Evolutionary conservation across 306 rosid species (phyloP).

Genomic region (Quercus mongolica): DNA sequence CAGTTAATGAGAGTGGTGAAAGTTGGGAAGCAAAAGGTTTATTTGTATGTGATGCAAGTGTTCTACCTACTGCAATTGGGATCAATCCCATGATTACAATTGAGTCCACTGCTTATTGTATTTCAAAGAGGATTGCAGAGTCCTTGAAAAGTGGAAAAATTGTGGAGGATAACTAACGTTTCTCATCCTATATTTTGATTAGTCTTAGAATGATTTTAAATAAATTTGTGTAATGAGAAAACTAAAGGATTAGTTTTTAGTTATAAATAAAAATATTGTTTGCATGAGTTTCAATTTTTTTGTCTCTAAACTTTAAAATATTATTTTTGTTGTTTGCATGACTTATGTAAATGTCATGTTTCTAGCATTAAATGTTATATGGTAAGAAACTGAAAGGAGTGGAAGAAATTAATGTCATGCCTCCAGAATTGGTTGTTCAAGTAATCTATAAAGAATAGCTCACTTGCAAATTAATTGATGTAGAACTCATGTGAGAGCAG

Average conservation of each 20-base stretch:
- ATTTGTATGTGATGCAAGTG: conserved; percentile 84
- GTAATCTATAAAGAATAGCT: too few relatives aligned
- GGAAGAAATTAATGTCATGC: too few relatives aligned
- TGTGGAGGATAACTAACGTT: not conserved
- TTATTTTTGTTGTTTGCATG: too few relatives aligned
- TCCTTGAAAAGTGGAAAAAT: conserved; percentile 31
- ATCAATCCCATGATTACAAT: conserved; percentile 97
- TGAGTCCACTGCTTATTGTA: conserved; percentile 78
- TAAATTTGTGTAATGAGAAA: not conserved
- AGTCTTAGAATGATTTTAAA: not conserved
- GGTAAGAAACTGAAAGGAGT: too few relatives aligned
- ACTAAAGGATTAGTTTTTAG: not conserved
- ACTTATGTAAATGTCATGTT: too few relatives aligned
- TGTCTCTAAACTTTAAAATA: too few relatives aligned
- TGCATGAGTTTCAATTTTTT: too few relatives aligned
- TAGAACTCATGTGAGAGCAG: too few relatives aligned
- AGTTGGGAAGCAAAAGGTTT: conserved; percentile 90
- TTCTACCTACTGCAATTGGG: conserved; percentile 82
- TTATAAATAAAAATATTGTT: too few relatives aligned
- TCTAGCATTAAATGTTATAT: too few relatives aligned
- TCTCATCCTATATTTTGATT: not conserved
- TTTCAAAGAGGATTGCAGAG: conserved; percentile 66
- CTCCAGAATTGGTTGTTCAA: too few relatives aligned
- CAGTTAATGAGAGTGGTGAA: conserved; percentile 74
- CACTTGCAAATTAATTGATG: too few relatives aligned